phyloP scores from a whole-genome alignment of 441 rosid genomes.

The Populus hybrid region DNA sequence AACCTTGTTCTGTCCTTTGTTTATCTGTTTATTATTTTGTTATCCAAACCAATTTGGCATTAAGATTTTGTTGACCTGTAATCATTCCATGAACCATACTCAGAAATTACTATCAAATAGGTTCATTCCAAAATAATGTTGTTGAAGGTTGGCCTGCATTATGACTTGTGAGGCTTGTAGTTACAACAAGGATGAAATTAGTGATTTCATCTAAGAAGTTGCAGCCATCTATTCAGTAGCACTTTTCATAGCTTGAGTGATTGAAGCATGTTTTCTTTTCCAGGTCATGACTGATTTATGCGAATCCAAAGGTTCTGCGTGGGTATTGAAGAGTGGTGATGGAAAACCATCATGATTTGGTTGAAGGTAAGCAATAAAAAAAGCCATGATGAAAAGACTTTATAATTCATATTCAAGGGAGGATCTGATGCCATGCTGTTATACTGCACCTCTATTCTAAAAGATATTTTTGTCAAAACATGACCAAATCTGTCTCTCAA shows the following conservation, averaged over 20 bases:
- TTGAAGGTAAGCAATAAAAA: neutral
- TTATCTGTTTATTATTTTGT: neutral
- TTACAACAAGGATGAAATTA: neutral
- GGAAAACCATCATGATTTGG: slow-evolving; percentile 30
- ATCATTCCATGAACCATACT: neutral
- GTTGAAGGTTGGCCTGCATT: neutral
- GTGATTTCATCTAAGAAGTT: neutral
- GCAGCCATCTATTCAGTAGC: neutral
- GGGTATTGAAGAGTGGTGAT: slow-evolving; percentile 61
- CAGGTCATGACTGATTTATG: slow-evolving; percentile 84
- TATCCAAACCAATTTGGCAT: too few relatives aligned
- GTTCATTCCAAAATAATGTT: neutral
- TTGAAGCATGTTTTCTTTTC: neutral
- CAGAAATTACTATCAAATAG: neutral
- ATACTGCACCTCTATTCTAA: neutral
- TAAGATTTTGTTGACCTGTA: neutral
- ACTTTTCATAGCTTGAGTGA: neutral
- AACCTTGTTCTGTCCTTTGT: too few relatives aligned
- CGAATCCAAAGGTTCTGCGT: slow-evolving; percentile 55
- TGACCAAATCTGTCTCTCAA: neutral
- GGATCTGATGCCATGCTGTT: neutral
- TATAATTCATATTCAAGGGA: neutral
- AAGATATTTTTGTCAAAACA: neutral
- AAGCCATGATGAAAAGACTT: neutral
- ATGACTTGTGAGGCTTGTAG: neutral